Percentiles rank a stretch among this genome's conserved stretches.
Conservation (phyloP, 176 grass and related monocot genomes). For the Poa annua region DNA sequence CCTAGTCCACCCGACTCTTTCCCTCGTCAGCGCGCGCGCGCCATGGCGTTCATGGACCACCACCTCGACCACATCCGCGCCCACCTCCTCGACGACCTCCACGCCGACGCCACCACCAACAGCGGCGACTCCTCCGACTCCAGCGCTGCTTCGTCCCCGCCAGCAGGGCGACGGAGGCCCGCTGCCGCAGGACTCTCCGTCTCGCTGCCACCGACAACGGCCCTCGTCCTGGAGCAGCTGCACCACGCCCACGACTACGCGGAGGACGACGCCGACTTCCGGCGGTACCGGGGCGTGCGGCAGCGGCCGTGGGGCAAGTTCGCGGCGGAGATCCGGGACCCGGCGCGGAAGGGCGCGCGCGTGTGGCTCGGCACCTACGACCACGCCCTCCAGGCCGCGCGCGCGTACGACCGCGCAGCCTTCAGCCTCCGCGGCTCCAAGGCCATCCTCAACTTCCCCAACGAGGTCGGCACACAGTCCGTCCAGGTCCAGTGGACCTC, state of each 20-base stretch:
- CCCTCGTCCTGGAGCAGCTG: neutral
- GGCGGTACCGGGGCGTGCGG: conserved; percentile 74
- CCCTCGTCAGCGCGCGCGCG: neutral
- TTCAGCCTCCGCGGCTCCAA: conserved; percentile 60
- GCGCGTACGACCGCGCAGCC: conserved; percentile 77
- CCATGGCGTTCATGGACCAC: conserved; percentile 41
- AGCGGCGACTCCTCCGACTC: neutral
- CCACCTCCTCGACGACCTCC: conserved; percentile 50
- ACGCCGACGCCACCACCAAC: neutral
- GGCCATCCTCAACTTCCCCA: conserved; percentile 79
- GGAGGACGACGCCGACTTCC: conserved; percentile 48
- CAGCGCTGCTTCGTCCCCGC: neutral
- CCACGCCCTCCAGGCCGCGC: conserved; percentile 74
- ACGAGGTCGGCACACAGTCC: conserved; percentile 44
- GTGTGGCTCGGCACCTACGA: conserved; percentile 97
- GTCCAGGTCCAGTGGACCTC: conserved; percentile 1
- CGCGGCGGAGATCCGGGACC: conserved; percentile 88
- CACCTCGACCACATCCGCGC: conserved; percentile 61
- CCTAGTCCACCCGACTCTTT: neutral
- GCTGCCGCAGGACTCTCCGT: conserved; percentile 35
- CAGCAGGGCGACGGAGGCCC: neutral
- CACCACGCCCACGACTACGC: neutral
- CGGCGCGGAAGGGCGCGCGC: conserved; percentile 59
- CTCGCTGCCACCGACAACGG: conserved; percentile 16
- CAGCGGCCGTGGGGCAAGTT: conserved; percentile 85